Evolutionary conservation across 2,329 filamentous ascomycete species (phyloP).

Genomic region (Ophiocordyceps camponoti-floridani): DNA sequence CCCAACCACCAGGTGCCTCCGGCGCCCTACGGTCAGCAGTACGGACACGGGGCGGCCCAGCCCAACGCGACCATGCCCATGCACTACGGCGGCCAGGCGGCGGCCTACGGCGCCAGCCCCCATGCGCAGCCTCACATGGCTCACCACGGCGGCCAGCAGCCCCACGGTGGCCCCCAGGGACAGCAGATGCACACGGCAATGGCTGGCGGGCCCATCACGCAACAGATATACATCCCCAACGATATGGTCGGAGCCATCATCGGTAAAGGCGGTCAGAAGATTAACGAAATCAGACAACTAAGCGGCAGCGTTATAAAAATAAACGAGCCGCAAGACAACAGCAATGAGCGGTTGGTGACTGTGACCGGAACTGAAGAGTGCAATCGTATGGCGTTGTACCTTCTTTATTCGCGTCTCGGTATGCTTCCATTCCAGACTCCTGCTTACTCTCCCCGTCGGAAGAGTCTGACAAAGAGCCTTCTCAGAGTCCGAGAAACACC

Average conservation of each 20-base stretch:
- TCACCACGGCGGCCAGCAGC: conserved; percentile 37
- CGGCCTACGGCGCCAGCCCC: conserved; percentile 63
- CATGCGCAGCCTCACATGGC: conserved; percentile 53
- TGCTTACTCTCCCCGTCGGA: background rate
- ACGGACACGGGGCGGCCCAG: conserved; percentile 45
- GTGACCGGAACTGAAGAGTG: conserved; percentile 96
- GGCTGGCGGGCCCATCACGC: conserved; percentile 54
- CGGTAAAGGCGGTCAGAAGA: conserved; percentile 95
- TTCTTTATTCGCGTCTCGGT: conserved; percentile 97
- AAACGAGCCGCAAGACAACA: conserved; percentile 97
- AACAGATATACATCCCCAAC: conserved; percentile 98
- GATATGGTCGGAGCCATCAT: conserved; percentile 99
- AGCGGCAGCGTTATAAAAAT: conserved; percentile 99
- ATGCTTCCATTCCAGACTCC: conserved; percentile 6
- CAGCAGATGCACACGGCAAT: conserved; percentile 55
- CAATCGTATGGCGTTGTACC: conserved; percentile 99
- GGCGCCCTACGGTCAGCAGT: conserved; percentile 53
- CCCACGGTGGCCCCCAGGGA: conserved; percentile 47
- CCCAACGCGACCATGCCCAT: conserved; percentile 47
- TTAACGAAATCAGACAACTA: conserved; percentile 95
- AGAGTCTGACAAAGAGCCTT: background rate
- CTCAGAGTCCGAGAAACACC: conserved; percentile 22
- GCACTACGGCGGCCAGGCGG: conserved; percentile 62
- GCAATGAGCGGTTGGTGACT: conserved; percentile 92
- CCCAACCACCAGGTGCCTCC: conserved; percentile 54